These are phyloP conservation scores for Teratosphaeria epicoccoides DNA, from an alignment of 2,329 filamentous ascomycete genomes.

Conservation along the genomic window DNA sequence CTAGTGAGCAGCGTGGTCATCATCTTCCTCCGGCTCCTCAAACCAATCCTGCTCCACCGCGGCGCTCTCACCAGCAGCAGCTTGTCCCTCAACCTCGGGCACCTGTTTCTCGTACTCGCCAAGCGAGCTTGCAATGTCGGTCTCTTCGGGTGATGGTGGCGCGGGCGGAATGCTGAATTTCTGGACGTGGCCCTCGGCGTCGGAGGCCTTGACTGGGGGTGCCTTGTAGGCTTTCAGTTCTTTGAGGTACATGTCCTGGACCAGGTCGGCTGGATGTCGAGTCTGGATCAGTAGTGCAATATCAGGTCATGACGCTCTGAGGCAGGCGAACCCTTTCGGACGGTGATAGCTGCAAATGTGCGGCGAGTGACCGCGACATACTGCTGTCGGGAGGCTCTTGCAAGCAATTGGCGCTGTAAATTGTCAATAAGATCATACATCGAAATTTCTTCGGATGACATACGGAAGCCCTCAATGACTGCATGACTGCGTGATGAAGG, in stretches of 20 bases:
- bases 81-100: slow-evolving; percentile 88
- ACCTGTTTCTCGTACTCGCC: slow-evolving; percentile 90
- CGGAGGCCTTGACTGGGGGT: slow-evolving; percentile 68
- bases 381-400: slow-evolving; percentile 50
- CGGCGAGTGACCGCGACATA: slow-evolving; percentile 45
- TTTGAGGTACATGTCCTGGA: slow-evolving; percentile 94
- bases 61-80: slow-evolving; percentile 52
- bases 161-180: slow-evolving; percentile 72
- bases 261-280: slow-evolving; percentile 69
- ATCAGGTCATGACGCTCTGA: background rate
- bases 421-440: too few species aligned
- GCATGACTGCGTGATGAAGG: slow-evolving; percentile 35
- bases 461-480: slow-evolving; percentile 53
- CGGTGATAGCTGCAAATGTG: slow-evolving; percentile 52
- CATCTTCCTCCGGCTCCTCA: slow-evolving; percentile 23
- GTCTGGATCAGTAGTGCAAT: slow-evolving; percentile 3
- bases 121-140: slow-evolving; percentile 81
- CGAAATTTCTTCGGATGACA: slow-evolving; percentile 8
- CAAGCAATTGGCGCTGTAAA: slow-evolving; percentile 49
- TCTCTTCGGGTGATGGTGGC: slow-evolving; percentile 83
- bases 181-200: slow-evolving; percentile 78
- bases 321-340: slow-evolving; percentile 42
- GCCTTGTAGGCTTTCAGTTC: slow-evolving; percentile 95
- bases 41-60: slow-evolving; percentile 58
- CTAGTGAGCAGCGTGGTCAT: slow-evolving; percentile 8